These are phyloP conservation scores for Penicillium brevicompactum DNA, from an alignment of 2,329 filamentous ascomycete genomes.

Conservation along the genomic window DNA sequence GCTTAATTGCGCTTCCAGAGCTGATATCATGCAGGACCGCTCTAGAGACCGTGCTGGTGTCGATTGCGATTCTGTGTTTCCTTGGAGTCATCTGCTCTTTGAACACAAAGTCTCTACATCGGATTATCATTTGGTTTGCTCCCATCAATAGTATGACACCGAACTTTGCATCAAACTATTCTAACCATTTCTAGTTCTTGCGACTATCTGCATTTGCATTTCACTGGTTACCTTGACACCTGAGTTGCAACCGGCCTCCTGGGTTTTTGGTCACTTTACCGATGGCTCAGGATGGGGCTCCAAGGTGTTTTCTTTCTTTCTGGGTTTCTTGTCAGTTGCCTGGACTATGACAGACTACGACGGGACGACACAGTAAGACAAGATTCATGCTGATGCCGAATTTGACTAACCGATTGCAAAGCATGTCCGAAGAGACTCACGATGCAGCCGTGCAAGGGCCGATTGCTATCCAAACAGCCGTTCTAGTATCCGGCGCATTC, in stretches of 20 bases:
- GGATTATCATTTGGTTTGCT: slow-evolving; percentile 65
- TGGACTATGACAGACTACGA: slow-evolving; percentile 71
- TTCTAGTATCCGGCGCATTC: slow-evolving; percentile 61
- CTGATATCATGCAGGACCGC: slow-evolving; percentile 50
- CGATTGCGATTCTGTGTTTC: slow-evolving; percentile 57
- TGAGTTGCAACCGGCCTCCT: slow-evolving; percentile 59
- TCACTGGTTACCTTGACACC: slow-evolving; percentile 61
- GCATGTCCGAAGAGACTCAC: slow-evolving; percentile 68
- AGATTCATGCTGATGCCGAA: background rate
- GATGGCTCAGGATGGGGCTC: slow-evolving; percentile 66
- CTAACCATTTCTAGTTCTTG: slow-evolving; percentile 48
- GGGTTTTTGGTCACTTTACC: slow-evolving; percentile 63
- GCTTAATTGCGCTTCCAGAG: background rate
- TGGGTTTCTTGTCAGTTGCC: slow-evolving; percentile 52
- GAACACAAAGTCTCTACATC: slow-evolving; percentile 61
- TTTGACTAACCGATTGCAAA: slow-evolving; percentile 25
- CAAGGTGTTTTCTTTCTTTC: slow-evolving; percentile 63
- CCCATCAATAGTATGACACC: slow-evolving; percentile 60
- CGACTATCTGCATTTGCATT: slow-evolving; percentile 63
- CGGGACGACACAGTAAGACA: slow-evolving; percentile 62
- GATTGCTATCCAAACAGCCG: slow-evolving; percentile 60
- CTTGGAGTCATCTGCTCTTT: slow-evolving; percentile 65
- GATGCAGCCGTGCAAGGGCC: slow-evolving; percentile 64
- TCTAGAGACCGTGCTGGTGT: slow-evolving; percentile 60
- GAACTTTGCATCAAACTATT: background rate